phyloP scores from a whole-genome alignment of 129 eudicot species.

The Gnaphalium uliginosum region DNA sequence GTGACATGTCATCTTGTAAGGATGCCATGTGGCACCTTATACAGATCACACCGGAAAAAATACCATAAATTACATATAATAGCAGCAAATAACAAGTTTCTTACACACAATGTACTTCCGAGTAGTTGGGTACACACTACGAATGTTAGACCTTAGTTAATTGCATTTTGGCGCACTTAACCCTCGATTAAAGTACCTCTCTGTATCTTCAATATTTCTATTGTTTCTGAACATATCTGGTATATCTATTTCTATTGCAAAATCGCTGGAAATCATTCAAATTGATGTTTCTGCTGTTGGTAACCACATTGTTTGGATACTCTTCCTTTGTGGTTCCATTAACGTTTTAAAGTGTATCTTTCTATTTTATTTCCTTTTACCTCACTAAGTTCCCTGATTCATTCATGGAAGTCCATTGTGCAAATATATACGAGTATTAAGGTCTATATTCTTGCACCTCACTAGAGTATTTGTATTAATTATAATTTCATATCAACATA shows the following conservation, averaged over 20 bases:
- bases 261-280: background rate
- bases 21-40: no score
- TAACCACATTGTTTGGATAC: background rate
- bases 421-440: background rate
- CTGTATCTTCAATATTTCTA: background rate
- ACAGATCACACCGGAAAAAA: no score
- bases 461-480: background rate
- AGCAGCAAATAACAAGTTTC: no score
- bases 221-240: background rate
- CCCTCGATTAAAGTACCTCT: background rate
- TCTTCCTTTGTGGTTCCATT: background rate
- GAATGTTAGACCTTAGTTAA: no score
- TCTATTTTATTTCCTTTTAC: background rate
- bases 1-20: no score
- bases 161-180: no score
- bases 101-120: no score
- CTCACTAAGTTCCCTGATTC: background rate
- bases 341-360: background rate
- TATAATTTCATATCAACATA: background rate
- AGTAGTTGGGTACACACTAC: no score
- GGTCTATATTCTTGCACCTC: background rate
- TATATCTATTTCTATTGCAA: background rate
- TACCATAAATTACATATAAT: no score
- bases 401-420: background rate
- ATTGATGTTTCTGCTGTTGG: background rate